Base-by-base conservation (phyloP, 257 asterid genomes). In the Solanum medicagineum region DNA sequence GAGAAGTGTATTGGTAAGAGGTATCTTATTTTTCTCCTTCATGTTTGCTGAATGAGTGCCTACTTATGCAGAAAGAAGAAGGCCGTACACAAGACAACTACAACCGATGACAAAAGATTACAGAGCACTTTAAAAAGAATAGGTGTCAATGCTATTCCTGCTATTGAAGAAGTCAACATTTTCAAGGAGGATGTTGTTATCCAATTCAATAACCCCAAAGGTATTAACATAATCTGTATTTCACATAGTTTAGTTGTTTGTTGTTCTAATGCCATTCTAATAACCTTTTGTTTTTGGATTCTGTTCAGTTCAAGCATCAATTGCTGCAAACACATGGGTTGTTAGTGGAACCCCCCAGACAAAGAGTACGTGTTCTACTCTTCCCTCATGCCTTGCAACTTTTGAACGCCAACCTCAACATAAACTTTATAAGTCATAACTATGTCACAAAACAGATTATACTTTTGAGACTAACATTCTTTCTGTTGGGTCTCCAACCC, bases 241-340 rank as follows among this genome's bases (percentile, higher is more conserved):
- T 62, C 81, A 26, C 26, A 20, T 15, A 24, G 59, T 62, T 77
- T 10, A 17, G 54, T 44, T 16, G 7, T 12, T 54, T 13, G 16
- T 65, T 44, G 75, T 5, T 6, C 55, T 83, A n/a, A 4, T 60
- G 68, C 7, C 2, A 54, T 36, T 22, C 15, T 17, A 51, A 10
- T 81, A 74, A 60, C 42, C 85, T 10, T 68, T 32, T 20, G 24
- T 81, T 69, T 80, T 10, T 5, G 22, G 54, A 83, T 68, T 24
- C 13, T 51, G 20, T 84, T 66, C 93, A 93, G 97, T 93, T 88
- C 94, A 92, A 91, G 97, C 97, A 63, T 92, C 95, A 22, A 89
- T 93, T 40, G 95, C 93, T 63, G 95, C 95, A 90, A 92, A 93
- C 91, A 93, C 97, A 53, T 93, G 97, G 94, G 95, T 92, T 85